A percentile compares a stretch with the other conserved stretches of the same genome.
phyloP scores from a whole-genome alignment of 257 asterid genomes.

The Haberlea rhodopensis region DNA sequence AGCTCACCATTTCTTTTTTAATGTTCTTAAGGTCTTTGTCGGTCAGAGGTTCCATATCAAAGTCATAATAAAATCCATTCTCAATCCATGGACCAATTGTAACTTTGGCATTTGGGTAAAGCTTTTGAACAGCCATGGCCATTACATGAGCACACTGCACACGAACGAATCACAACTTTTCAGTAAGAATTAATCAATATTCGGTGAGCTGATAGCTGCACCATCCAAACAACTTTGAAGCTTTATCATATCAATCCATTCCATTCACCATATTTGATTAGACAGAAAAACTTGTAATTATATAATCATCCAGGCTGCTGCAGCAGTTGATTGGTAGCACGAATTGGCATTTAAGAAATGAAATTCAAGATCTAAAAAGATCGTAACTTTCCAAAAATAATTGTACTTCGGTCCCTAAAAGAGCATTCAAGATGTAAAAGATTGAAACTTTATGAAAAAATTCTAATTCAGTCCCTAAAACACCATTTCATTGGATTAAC shows the following conservation, averaged over 20 bases:
- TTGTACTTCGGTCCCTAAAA: background rate
- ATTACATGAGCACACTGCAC: slow-evolving; percentile 98
- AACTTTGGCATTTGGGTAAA: slow-evolving; percentile 88
- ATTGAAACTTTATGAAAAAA: background rate
- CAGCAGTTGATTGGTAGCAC: background rate
- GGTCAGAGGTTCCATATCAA: slow-evolving; percentile 89
- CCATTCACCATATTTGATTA: background rate
- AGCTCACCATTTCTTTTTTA: slow-evolving; percentile 93
- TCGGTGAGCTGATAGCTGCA: background rate
- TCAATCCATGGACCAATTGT: slow-evolving; percentile 98
- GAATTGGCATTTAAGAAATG: background rate
- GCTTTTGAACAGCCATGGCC: slow-evolving; percentile 99
- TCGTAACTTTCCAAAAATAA: background rate
- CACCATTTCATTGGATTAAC: background rate
- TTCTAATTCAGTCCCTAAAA: background rate
- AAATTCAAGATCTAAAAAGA: background rate
- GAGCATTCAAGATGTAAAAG: background rate
- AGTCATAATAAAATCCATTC: slow-evolving; percentile 89
- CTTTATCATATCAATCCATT: background rate
- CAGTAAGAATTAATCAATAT: slow-evolving; percentile 1
- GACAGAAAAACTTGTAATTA: background rate
- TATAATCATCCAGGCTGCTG: background rate
- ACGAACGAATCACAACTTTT: background rate
- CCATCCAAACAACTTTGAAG: background rate
- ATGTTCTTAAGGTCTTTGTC: slow-evolving; percentile 88